Conservation (phyloP, 176 grass and related monocot genomes). For the Alloteropsis semialata region DNA sequence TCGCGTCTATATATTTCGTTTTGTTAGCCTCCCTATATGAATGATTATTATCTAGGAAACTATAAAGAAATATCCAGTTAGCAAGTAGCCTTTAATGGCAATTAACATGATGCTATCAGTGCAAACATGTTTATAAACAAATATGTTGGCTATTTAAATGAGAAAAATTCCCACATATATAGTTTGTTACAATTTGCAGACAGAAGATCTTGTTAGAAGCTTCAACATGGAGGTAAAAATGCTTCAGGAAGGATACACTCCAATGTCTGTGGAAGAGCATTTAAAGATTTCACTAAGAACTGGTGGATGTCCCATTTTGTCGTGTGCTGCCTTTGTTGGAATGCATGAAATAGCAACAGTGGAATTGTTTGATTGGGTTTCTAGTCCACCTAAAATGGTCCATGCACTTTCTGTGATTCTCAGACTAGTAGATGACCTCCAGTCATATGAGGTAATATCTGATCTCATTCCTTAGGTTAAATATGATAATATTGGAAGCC, state of each 20-base stretch:
- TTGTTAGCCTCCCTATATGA: too few species aligned
- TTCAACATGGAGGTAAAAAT: background rate
- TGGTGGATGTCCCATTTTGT: background rate
- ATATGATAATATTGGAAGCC: background rate
- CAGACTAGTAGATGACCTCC: background rate
- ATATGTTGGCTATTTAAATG: background rate
- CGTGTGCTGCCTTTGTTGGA: background rate
- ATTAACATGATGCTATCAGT: background rate
- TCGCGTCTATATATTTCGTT: background rate
- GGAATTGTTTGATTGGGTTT: background rate
- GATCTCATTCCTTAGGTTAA: background rate
- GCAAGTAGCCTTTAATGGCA: too few species aligned
- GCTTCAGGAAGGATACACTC: background rate
- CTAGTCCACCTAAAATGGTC: background rate
- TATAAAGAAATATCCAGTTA: background rate
- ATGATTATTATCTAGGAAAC: background rate
- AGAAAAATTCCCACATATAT: background rate
- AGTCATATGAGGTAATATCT: background rate
- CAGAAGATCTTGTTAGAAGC: background rate
- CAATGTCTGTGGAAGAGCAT: background rate
- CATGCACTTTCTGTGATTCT: background rate
- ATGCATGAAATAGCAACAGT: background rate
- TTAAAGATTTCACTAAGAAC: background rate
- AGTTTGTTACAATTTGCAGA: background rate
- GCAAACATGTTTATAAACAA: background rate